Conservation (phyloP, 1,139 yeast genomes). For the Zhuliangozyma parablackwelliae region DNA sequence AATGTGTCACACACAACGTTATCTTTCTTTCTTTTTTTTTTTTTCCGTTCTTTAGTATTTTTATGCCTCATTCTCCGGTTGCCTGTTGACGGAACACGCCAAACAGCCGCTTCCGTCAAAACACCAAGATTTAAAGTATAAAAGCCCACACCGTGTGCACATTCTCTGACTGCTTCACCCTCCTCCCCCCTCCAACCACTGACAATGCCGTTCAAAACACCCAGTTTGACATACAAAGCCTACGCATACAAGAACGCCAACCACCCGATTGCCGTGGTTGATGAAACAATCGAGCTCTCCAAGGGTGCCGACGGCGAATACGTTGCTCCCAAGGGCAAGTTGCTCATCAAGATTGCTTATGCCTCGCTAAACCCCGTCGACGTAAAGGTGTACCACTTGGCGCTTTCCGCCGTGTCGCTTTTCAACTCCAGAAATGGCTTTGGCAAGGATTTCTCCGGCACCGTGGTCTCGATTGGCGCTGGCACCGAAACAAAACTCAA, state of each 20-base stretch:
- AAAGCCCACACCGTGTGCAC: not conserved
- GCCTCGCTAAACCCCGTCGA: constrained; percentile 72
- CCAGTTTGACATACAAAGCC: constrained; percentile 15
- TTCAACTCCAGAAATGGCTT: constrained; percentile 31
- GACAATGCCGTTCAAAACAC: constrained; percentile 14
- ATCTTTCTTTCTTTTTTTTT: too few species aligned
- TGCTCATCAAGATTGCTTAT: constrained; percentile 55
- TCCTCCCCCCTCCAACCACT: not conserved
- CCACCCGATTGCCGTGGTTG: constrained; percentile 11
- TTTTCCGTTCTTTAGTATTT: too few species aligned
- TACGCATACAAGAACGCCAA: constrained; percentile 12
- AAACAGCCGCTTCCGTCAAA: too few species aligned
- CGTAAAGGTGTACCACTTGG: constrained; percentile 40
- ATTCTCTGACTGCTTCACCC: too few species aligned
- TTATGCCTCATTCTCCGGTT: too few species aligned
- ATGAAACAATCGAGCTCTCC: constrained; percentile 12
- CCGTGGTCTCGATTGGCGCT: constrained; percentile 53
- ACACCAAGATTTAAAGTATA: too few species aligned
- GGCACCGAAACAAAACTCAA: constrained; percentile 22
- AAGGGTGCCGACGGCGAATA: constrained; percentile 28
- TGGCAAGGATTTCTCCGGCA: constrained; percentile 71
- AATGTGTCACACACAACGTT: too few species aligned
- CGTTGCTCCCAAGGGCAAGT: constrained; percentile 35
- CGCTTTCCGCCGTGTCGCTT: constrained; percentile 13
- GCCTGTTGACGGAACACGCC: too few species aligned